Base-by-base conservation (phyloP, 495 filamentous ascomycete genomes). In the Rhypophila decipiens region DNA sequence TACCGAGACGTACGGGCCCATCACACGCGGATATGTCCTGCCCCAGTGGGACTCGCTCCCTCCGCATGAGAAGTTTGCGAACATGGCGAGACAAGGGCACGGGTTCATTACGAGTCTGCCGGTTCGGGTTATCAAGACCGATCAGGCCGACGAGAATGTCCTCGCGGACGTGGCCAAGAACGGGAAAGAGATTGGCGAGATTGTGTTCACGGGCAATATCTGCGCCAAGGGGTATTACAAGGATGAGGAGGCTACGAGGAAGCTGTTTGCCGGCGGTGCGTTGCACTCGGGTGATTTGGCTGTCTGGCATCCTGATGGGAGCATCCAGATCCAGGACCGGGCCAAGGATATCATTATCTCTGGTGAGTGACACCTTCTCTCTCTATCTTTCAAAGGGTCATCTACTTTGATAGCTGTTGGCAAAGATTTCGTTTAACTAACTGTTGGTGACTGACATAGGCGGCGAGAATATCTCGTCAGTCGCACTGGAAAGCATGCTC, bases 301-400 rank as follows among this genome's bases (percentile, higher is more conserved):
- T 4, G 90, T 98, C 4, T 88, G 85, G 85, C 86, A 95, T 60
- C 74, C 83, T 1, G 90, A 97, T 58, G 90, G 91, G 1, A 82
- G 86, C 40, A 80, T 90, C 37, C 88, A 96, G 71, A 96, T 98
- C 52, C 72, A 94, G 50, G 93, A 98, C 64, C 76, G 93, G 29
- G 87, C 87, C 3, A 98, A 97, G 70, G 93, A 98, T 61, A 96
- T 98, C 38, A 97, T 98, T 42, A 98, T 98, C 50, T 95, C 88
- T 52, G 93, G 89, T 90, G 73, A 45, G 78, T 69, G 10, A 21
- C 23, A 5, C 24, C 36, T 13, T 42, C 13, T 15, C 11, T 24
- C 22, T 24, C 23, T 49, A 18, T 24, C 44, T 41, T 9, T 13
- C 8, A 15, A 13, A 9, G 20, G 22, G 38, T 24, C 21, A 24